A percentile compares a stretch with the other conserved stretches of the same genome.
phyloP scores from a whole-genome alignment of 2,329 filamentous ascomycete species.

The Helotiales sp. region DNA sequence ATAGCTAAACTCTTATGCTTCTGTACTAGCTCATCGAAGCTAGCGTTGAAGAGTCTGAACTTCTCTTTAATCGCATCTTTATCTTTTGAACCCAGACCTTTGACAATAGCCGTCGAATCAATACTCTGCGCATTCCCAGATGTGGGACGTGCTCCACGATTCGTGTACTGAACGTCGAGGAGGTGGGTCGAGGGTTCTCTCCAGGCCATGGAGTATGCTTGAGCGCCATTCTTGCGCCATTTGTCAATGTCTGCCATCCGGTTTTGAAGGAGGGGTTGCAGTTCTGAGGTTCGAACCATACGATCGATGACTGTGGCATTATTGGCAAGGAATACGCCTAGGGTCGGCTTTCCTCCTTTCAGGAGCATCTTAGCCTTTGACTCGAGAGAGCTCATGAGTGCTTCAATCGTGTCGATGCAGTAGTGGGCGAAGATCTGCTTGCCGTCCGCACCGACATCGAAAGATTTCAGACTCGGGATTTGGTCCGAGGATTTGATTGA shows the following conservation, averaged over 20 bases:
- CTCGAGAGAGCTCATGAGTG: constrained; percentile 73
- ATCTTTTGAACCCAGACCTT: constrained; percentile 82
- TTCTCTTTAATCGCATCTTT: constrained; percentile 97
- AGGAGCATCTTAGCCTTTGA: constrained; percentile 70
- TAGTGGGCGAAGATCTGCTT: constrained; percentile 88
- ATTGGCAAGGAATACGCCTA: constrained; percentile 91
- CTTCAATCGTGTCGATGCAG: constrained; percentile 83
- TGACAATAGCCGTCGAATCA: constrained; percentile 82
- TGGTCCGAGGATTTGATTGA: constrained; percentile 60
- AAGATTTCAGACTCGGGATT: constrained; percentile 70
- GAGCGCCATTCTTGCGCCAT: constrained; percentile 85
- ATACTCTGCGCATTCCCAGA: constrained; percentile 63
- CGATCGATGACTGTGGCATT: constrained; percentile 81
- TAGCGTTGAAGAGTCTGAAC: constrained; percentile 86
- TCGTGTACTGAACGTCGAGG: constrained; percentile 91
- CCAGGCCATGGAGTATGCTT: constrained; percentile 82
- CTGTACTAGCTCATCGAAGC: constrained; percentile 84
- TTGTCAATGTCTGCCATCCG: constrained; percentile 69
- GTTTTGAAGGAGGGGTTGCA: constrained; percentile 68
- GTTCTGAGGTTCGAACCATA: constrained; percentile 78
- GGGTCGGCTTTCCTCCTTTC: constrained; percentile 70
- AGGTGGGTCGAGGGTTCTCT: constrained; percentile 83
- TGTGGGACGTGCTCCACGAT: constrained; percentile 64
- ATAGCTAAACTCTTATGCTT: constrained; percentile 83
- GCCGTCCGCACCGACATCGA: constrained; percentile 88